These are phyloP conservation scores for Colletotrichum camelliae DNA, from an alignment of 2,329 filamentous ascomycete genomes.

Conservation along the genomic window DNA sequence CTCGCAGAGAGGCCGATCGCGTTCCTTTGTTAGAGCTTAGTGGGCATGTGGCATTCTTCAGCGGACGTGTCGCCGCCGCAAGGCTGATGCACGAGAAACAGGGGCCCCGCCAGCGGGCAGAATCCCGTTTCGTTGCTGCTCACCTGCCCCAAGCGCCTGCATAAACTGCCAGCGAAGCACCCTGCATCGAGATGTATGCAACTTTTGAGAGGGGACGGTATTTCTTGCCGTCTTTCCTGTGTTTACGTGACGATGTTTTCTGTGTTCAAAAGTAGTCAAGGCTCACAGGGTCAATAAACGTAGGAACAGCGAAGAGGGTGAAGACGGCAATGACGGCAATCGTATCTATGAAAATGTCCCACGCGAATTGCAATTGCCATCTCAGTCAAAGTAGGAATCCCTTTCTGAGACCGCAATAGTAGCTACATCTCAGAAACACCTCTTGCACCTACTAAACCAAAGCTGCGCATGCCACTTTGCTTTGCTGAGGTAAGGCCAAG, in stretches of 20 bases:
- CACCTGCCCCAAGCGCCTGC: background rate
- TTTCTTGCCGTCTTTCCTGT: background rate
- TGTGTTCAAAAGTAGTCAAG: background rate
- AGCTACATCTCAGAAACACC: background rate
- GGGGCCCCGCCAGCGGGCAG: background rate
- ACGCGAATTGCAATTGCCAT: background rate
- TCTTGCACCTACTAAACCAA: background rate
- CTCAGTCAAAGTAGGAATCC: background rate
- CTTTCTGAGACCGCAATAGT: background rate
- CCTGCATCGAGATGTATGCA: background rate
- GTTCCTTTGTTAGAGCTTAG: background rate
- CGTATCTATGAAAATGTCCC: background rate
- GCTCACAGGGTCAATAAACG: background rate
- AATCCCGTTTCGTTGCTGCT: background rate
- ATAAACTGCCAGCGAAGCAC: background rate
- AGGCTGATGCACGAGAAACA: background rate
- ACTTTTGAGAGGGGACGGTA: fast-evolving
- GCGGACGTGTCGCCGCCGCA: background rate
- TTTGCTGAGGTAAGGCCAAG: background rate
- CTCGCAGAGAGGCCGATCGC: background rate
- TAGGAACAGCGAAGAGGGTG: background rate
- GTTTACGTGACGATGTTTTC: background rate
- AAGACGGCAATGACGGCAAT: background rate
- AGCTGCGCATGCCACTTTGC: background rate
- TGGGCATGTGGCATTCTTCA: background rate